Percentiles rank a stretch among this genome's conserved stretches.
Conservation (phyloP, 169 alveolate species). For the Pseudocohnilembus persalinus region DNA sequence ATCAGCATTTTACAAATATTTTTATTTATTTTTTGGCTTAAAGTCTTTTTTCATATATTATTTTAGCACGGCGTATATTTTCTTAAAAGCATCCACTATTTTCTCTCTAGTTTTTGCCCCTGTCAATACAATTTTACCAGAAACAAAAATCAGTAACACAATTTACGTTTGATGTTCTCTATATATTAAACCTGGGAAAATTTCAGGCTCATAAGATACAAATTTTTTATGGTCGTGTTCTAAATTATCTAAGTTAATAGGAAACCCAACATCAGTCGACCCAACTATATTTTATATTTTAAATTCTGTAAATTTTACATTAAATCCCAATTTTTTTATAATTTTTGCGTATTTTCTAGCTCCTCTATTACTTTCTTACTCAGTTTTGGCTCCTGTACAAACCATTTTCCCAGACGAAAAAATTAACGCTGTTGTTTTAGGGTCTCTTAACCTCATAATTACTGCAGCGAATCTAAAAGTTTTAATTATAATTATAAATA, state of each 20-base stretch:
- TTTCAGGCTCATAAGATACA: conserved; percentile 98
- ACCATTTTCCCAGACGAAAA: conserved; percentile 96
- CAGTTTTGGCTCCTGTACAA: conserved; percentile 96
- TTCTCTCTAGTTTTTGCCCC: conserved; percentile 96
- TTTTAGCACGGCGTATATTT: conserved; percentile 89
- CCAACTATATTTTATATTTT: conserved; percentile 98
- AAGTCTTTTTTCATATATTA: conserved; percentile 81
- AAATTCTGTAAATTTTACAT: conserved; percentile 90
- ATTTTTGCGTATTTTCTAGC: conserved; percentile 95
- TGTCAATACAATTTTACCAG: conserved; percentile 98
- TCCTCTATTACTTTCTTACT: conserved; percentile 90
- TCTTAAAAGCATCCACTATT: conserved; percentile 87
- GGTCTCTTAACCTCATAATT: conserved; percentile 95
- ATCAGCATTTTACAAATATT: background rate
- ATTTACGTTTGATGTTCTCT: conserved; percentile 91
- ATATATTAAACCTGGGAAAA: conserved; percentile 96
- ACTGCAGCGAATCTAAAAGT: conserved; percentile 93
- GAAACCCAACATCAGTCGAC: conserved; percentile 95
- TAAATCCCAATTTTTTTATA: conserved; percentile 89
- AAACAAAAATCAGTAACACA: conserved; percentile 95
- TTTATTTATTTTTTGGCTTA: background rate
- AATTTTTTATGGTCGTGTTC: conserved; percentile 90
- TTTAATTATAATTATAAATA: conserved; percentile 79
- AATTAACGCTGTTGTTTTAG: conserved; percentile 96
- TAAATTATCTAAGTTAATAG: conserved; percentile 96